These are phyloP conservation scores for Trematosphaeria pertusa DNA, from an alignment of 2,329 filamentous ascomycete species.

Conservation along the genomic window DNA sequence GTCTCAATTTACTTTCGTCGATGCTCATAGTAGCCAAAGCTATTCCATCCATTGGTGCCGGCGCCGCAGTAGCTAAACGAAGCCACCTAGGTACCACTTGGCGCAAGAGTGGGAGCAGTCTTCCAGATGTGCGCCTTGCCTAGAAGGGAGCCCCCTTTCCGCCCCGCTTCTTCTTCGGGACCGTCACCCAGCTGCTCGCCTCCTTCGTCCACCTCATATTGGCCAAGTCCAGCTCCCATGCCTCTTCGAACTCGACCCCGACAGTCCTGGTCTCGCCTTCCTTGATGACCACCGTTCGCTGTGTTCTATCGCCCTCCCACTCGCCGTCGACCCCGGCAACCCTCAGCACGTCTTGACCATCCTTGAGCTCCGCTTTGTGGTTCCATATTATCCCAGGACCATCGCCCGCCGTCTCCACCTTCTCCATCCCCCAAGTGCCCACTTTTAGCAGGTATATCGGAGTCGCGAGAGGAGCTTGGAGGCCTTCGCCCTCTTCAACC, in stretches of 20 bases:
- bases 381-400: slow-evolving; percentile 8
- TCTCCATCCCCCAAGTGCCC: slow-evolving; percentile 8
- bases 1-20: too few relatives aligned
- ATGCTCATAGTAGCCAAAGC: too few relatives aligned
- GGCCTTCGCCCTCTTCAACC: background rate
- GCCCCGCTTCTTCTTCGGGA: too few relatives aligned
- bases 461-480: background rate
- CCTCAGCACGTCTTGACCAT: background rate
- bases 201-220: too few relatives aligned
- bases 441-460: slow-evolving; percentile 11
- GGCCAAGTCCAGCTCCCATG: background rate
- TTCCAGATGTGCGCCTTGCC: too few relatives aligned
- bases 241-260: background rate
- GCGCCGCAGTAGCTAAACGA: too few relatives aligned
- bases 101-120: too few relatives aligned
- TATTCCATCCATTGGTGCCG: too few relatives aligned
- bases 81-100: too few relatives aligned
- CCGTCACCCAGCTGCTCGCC: too few relatives aligned
- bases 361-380: slow-evolving; percentile 8
- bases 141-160: too few relatives aligned
- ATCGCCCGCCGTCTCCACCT: slow-evolving; percentile 11
- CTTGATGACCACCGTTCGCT: background rate
- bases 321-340: background rate
- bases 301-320: background rate
- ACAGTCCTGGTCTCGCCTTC: background rate